Base-by-base conservation (phyloP, 768 basidiomycete species). In the Naganishia vaughanmartiniae region DNA sequence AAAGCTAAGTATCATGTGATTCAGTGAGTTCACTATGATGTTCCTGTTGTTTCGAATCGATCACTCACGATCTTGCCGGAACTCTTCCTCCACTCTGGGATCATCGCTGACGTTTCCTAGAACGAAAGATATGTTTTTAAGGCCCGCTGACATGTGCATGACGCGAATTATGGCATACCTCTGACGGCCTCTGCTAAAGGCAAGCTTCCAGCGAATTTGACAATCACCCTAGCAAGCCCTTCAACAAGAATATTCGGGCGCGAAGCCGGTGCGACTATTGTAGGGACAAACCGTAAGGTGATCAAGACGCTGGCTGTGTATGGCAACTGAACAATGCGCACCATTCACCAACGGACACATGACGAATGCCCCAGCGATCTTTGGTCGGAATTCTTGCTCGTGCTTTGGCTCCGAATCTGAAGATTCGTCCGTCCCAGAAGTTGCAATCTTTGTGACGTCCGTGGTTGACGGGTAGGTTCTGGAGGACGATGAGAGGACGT, bases 61-160 rank as follows among this genome's bases (percentile, higher is more conserved):
- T 4, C 14, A 74, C 78, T 75, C 39, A 79, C 77, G 79, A 73
- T 79, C 77, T 68, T 78, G 72, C 28, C 74, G 75, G 72, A 82
- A 82, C 51, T 83, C 82, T 46, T 77, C 79, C 65, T 82, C 81
- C 4, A 82, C 81, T 45, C 78, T 74, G 1, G 82, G 82, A 76
- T 83, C 82, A 70, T 82, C 81, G 65, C 78, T 81, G 10, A 78
- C 80, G 24, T 80, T 81, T 28, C 82, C 81, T 74, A 34, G 45
- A 31, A 24, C 10, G 48, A 51, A 42, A 26, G 26, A 24, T 24
- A 10, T 17, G 55, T 45, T 51, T 31, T 54, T 10, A 33, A 30
- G 19, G 0, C 26, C 34, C 24, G 12, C 6, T 33, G 54, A 45
- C 51, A 2, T 53, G 14, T 31, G 26, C 10, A 21, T 12, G 19